These are phyloP conservation scores for Trichophyton mentagrophytes DNA, from an alignment of 2,329 filamentous ascomycete species.

Conservation along the genomic window DNA sequence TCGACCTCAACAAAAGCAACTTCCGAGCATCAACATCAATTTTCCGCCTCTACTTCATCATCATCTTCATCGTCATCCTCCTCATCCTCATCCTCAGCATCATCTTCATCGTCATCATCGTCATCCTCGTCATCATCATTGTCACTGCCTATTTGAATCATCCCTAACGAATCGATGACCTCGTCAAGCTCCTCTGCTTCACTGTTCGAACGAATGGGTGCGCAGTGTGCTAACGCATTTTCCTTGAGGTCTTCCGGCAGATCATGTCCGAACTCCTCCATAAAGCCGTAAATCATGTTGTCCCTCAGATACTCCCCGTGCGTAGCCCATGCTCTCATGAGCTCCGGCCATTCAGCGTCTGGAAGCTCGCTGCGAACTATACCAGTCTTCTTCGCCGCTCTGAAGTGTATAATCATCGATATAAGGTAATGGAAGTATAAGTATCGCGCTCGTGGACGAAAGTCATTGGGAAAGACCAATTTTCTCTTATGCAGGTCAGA, in stretches of 20 bases:
- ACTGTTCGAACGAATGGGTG: neutral
- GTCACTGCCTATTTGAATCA: neutral
- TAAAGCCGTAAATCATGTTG: neutral
- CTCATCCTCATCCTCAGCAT: neutral
- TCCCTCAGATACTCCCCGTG: neutral
- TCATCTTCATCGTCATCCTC: neutral
- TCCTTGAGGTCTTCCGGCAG: neutral
- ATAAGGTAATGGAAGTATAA: slow-evolving; percentile 4
- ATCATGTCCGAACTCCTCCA: neutral
- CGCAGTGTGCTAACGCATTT: neutral
- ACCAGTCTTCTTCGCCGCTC: neutral
- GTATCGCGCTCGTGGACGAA: slow-evolving; percentile 1
- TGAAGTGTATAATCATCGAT: neutral
- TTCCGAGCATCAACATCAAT: neutral
- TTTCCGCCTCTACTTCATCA: neutral
- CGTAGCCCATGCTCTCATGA: neutral
- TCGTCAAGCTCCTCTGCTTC: neutral
- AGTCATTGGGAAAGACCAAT: neutral
- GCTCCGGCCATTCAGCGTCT: neutral
- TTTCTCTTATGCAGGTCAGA: neutral
- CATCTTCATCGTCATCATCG: neutral
- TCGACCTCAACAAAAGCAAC: neutral
- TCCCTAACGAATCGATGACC: neutral
- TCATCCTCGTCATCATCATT: neutral
- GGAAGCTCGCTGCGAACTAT: neutral